Evolutionary conservation across 2,329 filamentous ascomycete genomes (phyloP), one percentile per base, ranked within the genome.

Genomic region (Exophiala bonariae): DNA sequence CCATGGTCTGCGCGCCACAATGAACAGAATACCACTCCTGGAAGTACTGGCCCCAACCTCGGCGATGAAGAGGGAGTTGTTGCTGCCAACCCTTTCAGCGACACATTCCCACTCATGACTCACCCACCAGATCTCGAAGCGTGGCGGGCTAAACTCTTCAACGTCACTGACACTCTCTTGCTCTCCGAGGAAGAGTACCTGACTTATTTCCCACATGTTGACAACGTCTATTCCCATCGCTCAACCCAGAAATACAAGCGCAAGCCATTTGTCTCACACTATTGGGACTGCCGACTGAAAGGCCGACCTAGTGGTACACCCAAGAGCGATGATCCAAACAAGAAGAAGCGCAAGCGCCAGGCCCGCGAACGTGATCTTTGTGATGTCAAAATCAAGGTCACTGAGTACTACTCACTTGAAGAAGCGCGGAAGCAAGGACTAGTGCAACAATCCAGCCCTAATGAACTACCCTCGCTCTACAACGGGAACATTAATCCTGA

Each of bases 331-430:
- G 86, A 91, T 59, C 87, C 87, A 0, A 83, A 82, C 63, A 90
- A 89, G 72, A 90, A 89, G 75, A 90, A 89, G 66, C 79, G 87
- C 30, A 90, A 89, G 67, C 82, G 87, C 19, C 82, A 78, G 28
- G 84, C 84, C n/a, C 76, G 87, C 33, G 82, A 87, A 65, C 77
- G 85, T 10, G 85, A 90, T 67, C 75, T 90, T n/a, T 92, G 87
- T 64, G 86, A 91, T 65, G 87, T 91, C 55, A 91, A 91, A 69
- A 89, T 91, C 65, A 91, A 90, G 66, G 88, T 91, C 50, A 89
- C 86, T 2, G 87, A 91, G 66, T 88, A 87, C 68, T 85, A 86
- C 44, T 79, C 84, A 8, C 79, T 77, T 30, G 70, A 63, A 0
- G 55, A 63, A 16, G 52, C 48, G 19, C 43, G 39, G 28, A 47